Evolutionary conservation across 2,329 filamentous ascomycete genomes (phyloP).

Genomic region (Aspergillus phoenicis): DNA sequence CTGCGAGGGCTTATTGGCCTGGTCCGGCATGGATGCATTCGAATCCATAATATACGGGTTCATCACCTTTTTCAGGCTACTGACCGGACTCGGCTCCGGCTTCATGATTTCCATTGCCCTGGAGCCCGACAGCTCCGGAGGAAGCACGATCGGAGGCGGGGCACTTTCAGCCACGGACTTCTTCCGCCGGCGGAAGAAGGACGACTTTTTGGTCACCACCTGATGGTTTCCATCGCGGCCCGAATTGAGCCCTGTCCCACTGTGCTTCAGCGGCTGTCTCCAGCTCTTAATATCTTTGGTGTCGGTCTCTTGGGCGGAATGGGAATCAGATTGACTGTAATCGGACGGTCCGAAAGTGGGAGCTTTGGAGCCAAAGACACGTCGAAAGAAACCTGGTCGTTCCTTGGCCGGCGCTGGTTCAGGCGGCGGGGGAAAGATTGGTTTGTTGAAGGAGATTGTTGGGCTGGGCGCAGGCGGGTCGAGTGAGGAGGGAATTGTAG

Average conservation of each 20-base stretch:
- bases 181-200: constrained; percentile 92
- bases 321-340: constrained; percentile 22
- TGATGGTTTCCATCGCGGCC: constrained; percentile 41
- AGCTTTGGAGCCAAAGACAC: constrained; percentile 78
- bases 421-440: constrained; percentile 42
- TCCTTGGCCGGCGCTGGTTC: constrained; percentile 61
- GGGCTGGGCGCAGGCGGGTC: constrained; percentile 58
- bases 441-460: constrained; percentile 55
- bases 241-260: constrained; percentile 23
- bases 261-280: constrained; percentile 31
- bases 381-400: constrained; percentile 85
- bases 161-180: constrained; percentile 75
- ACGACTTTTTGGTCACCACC: constrained; percentile 87
- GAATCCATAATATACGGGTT: constrained; percentile 69
- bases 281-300: constrained; percentile 30
- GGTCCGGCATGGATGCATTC: constrained; percentile 13
- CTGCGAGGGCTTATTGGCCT: constrained; percentile 26
- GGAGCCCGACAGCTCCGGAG: constrained; percentile 49
- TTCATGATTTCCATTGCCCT: constrained; percentile 34
- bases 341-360: constrained; percentile 34
- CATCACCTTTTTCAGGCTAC: constrained; percentile 84
- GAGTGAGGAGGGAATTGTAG: constrained; percentile 46
- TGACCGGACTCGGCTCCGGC: constrained; percentile 64
- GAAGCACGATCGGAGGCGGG: constrained; percentile 58
- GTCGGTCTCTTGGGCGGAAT: constrained; percentile 30